Evolutionary conservation across 2,329 filamentous ascomycete genomes (phyloP), one percentile per base, ranked within the genome.

Genomic region (Zalaria obscura): DNA sequence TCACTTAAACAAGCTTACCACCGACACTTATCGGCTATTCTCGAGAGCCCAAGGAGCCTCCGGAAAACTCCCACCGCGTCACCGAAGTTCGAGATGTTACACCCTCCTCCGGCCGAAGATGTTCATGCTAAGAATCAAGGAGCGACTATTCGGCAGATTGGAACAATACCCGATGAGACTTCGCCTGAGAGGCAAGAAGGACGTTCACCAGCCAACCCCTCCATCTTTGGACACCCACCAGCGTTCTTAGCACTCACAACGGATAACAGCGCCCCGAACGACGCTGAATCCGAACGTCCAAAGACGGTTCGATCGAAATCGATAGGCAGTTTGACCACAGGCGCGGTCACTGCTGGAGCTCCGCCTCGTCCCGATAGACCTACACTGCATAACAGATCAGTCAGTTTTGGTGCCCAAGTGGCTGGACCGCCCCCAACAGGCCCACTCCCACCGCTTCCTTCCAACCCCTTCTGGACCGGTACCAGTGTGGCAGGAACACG

Each of bases 391-490:
- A 41, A 46, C 7, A 50, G 59, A 29, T 59, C 60, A 1, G 45
- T 54, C 18, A 62, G 60, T 42, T 44, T 61, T 5, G 55, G 59
- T 39, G 57, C 51, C 38, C 54, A 53, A 41, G 37, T 45, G 26
- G 44, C 52, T 5, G 62, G 61, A n/a, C 52, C 54, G 35, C 62
- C 59, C 5, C 65, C 65, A 7, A 58, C 59, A 27, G 55, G 56
- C 9, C 62, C 62, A 6, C 52, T 68, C 1, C 66, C 66, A 10
- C 62, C 65, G 10, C 47, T 68, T 5, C 66, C 66, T 18, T 18
- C 18, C 18, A 18, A 18, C 18, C 18, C 18, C 18, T 18, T 18
- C 18, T 18, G 18, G 18, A 18, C 18, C 18, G 18, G 18, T 18
- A 18, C 18, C 18, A 18, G 18, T 18, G 18, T 18, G 18, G 18